phyloP scores from a whole-genome alignment of 345 rosid species.

The Kernera saxatilis region DNA sequence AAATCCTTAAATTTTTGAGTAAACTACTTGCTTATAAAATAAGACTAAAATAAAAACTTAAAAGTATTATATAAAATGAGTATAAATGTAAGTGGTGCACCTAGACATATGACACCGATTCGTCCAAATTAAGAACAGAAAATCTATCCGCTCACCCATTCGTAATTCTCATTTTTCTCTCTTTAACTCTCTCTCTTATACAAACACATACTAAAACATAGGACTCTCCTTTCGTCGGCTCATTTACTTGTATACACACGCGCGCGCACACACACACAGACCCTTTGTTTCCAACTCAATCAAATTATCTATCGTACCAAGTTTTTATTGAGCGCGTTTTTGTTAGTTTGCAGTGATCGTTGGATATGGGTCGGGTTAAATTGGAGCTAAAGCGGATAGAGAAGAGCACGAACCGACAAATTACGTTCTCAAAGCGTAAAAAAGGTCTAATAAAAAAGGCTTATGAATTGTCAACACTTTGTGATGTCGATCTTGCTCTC shows the following conservation, averaged over 20 bases:
- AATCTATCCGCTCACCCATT: not conserved
- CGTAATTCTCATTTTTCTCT: not conserved
- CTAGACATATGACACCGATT: not conserved
- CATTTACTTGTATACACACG: not conserved
- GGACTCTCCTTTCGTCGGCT: not conserved
- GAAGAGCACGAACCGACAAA: slow-evolving; percentile 45
- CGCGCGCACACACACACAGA: not conserved
- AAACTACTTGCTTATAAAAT: not conserved
- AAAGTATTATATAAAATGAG: not conserved
- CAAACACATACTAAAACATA: slow-evolving; percentile 1
- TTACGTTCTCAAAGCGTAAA: slow-evolving; percentile 52
- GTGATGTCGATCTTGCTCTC: slow-evolving; percentile 59
- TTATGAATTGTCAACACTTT: slow-evolving; percentile 53
- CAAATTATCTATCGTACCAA: not conserved
- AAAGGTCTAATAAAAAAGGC: slow-evolving; percentile 57
- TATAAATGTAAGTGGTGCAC: not conserved
- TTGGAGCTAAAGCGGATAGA: slow-evolving; percentile 50
- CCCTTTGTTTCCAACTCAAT: not conserved
- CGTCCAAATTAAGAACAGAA: not conserved
- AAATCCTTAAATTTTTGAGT: not conserved
- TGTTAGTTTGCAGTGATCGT: slow-evolving; percentile 1
- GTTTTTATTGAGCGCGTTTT: not conserved
- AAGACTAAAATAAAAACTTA: not conserved
- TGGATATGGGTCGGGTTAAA: slow-evolving; percentile 46
- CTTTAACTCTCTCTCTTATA: not conserved